Evolutionary conservation across 768 basidiomycete species (phyloP).

Genomic region (Mycena leptocephala): DNA sequence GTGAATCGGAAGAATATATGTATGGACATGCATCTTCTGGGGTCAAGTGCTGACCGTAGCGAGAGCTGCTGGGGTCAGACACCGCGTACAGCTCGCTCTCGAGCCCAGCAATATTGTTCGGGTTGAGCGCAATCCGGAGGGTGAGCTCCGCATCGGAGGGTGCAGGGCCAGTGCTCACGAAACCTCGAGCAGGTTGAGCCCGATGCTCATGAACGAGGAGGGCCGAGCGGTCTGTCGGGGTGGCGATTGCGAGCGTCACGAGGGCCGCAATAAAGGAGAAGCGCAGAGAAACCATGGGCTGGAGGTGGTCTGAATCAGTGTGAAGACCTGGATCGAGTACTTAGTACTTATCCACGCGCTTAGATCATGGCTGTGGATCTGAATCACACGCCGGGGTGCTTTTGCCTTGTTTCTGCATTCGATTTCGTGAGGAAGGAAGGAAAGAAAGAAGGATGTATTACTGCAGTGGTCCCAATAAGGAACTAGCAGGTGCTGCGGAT

Average conservation of each 20-base stretch:
- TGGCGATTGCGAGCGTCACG: conserved; percentile 20
- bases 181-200: conserved; percentile 37
- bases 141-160: conserved; percentile 40
- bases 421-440: not conserved
- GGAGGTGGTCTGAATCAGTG: no score
- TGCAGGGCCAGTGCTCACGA: conserved; percentile 30
- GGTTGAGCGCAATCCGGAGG: conserved; percentile 46
- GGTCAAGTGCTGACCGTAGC: conserved; percentile 54
- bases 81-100: conserved; percentile 53
- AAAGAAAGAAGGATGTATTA: not conserved
- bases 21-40: conserved; percentile 57
- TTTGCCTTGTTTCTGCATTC: not conserved
- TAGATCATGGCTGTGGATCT: conserved; percentile 1
- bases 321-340: not conserved
- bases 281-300: conserved; percentile 5
- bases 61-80: conserved; percentile 48
- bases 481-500: not conserved
- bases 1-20: conserved; percentile 30
- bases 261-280: conserved; percentile 21
- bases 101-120: conserved; percentile 36
- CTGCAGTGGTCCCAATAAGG: not conserved
- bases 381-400: conserved; percentile 17
- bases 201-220: conserved; percentile 36
- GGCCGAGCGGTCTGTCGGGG: conserved; percentile 18
- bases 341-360: conserved; percentile 25